These are phyloP conservation scores for Metahyphopichia silvanorum DNA, from an alignment of 805 yeast species.

Conservation along the genomic window DNA sequence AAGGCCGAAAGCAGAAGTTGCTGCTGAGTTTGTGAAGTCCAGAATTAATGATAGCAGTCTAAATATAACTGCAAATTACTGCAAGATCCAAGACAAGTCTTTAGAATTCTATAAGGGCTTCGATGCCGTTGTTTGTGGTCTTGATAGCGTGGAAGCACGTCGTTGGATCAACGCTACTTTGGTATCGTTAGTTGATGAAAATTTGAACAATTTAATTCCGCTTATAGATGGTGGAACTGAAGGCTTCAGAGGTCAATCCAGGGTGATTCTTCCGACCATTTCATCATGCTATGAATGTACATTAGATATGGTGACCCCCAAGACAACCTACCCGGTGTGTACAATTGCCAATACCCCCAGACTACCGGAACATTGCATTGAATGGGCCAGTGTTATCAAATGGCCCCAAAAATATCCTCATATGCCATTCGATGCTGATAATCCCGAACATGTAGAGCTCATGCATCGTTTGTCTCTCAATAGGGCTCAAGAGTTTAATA, in stretches of 20 bases:
- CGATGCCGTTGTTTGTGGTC: constrained; percentile 75
- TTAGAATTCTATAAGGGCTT: constrained; percentile 64
- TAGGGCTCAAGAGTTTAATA: constrained; percentile 65
- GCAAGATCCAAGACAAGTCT: constrained; percentile 58
- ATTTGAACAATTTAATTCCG: constrained; percentile 33
- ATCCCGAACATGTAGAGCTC: constrained; percentile 61
- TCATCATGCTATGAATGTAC: constrained; percentile 95
- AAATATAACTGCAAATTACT: constrained; percentile 55
- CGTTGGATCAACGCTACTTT: constrained; percentile 80
- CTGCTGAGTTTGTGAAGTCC: constrained; percentile 52
- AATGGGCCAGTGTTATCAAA: constrained; percentile 76
- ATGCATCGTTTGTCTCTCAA: constrained; percentile 50
- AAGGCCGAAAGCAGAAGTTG: constrained; percentile 60
- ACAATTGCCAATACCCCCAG: constrained; percentile 95
- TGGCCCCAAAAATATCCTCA: constrained; percentile 59
- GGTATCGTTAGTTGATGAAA: constrained; percentile 57
- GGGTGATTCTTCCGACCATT: constrained; percentile 80
- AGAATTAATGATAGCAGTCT: constrained; percentile 39
- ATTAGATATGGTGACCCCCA: constrained; percentile 63
- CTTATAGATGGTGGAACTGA: constrained; percentile 95
- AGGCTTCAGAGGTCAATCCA: constrained; percentile 87
- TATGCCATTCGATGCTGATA: constrained; percentile 62
- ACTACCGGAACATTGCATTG: constrained; percentile 89
- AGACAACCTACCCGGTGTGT: constrained; percentile 79
- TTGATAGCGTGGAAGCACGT: constrained; percentile 87